Conservation (phyloP, 805 yeast species). For the Candida nanaspora region DNA sequence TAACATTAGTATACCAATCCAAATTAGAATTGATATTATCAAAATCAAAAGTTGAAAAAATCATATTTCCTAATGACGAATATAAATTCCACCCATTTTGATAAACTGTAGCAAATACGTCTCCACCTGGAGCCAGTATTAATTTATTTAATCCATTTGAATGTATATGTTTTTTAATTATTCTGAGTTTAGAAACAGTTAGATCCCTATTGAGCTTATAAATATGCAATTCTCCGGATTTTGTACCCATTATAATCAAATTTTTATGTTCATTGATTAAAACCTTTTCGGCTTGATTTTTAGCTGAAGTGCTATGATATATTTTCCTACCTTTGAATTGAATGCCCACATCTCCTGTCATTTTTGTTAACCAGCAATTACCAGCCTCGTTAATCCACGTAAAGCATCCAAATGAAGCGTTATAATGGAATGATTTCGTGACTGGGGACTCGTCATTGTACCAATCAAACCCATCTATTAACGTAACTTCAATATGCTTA, state of each 20-base stretch:
- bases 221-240: slow-evolving; percentile 28
- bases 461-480: slow-evolving; percentile 27
- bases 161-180: slow-evolving; percentile 29
- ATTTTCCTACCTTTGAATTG: slow-evolving; percentile 18
- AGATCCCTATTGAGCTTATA: slow-evolving; percentile 30
- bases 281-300: slow-evolving; percentile 14
- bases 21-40: slow-evolving; percentile 14
- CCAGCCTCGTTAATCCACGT: slow-evolving; percentile 24
- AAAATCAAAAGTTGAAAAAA: slow-evolving; percentile 32
- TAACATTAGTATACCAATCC: slow-evolving; percentile 6
- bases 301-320: slow-evolving; percentile 7
- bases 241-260: slow-evolving; percentile 31
- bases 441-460: slow-evolving; percentile 13
- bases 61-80: slow-evolving; percentile 41
- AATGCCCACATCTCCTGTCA: slow-evolving; percentile 6
- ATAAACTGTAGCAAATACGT: slow-evolving; percentile 18
- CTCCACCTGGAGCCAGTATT: slow-evolving; percentile 20
- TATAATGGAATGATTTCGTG: slow-evolving; percentile 12
- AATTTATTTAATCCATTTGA: slow-evolving; percentile 23
- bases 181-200: slow-evolving; percentile 21
- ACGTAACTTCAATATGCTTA: slow-evolving; percentile 20
- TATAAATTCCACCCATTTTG: slow-evolving; percentile 40
- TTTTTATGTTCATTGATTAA: slow-evolving; percentile 35
- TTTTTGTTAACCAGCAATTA: slow-evolving; percentile 21
- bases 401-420: slow-evolving; percentile 18